These are phyloP conservation scores for Aspergillus tubingensis DNA, from an alignment of 2,329 filamentous ascomycete species.

Conservation along the genomic window DNA sequence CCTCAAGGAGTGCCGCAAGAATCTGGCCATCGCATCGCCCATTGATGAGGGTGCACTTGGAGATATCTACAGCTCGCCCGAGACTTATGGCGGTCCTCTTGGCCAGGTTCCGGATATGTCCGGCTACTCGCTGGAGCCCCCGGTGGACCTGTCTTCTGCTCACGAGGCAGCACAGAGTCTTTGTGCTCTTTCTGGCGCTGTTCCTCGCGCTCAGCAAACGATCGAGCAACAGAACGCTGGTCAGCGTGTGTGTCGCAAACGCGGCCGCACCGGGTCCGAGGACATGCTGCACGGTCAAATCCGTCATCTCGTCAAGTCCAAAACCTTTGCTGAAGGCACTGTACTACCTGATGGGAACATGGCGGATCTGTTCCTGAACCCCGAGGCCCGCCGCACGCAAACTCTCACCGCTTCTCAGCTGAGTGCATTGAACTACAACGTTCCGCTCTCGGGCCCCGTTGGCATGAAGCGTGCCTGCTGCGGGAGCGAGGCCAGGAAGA, in stretches of 20 bases:
- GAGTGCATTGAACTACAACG: constrained; percentile 23
- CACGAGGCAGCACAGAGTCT: constrained; percentile 46
- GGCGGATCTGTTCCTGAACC: constrained; percentile 36
- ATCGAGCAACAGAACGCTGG: constrained; percentile 12
- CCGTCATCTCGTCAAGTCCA: constrained; percentile 38
- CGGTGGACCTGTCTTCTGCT: constrained; percentile 29
- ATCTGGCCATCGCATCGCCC: constrained; percentile 39
- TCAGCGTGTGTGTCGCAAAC: constrained; percentile 39
- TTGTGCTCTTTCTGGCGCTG: constrained; percentile 42
- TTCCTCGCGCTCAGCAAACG: constrained; percentile 23
- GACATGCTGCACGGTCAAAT: constrained; percentile 43
- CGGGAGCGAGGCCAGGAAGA: constrained; percentile 40
- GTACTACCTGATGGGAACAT: constrained; percentile 36
- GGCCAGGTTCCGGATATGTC: constrained; percentile 38
- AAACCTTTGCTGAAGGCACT: constrained; percentile 26
- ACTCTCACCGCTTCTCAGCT: constrained; percentile 20
- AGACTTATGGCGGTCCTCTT: constrained; percentile 28
- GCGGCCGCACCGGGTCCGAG: constrained; percentile 43
- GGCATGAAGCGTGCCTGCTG: constrained; percentile 47
- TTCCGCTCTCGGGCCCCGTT: constrained; percentile 36
- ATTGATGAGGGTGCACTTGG: constrained; percentile 39
- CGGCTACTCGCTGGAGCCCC: constrained; percentile 36
- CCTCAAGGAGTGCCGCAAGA: constrained; percentile 40
- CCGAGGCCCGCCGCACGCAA: constrained; percentile 21
- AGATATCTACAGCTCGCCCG: constrained; percentile 40